Evolutionary conservation across 306 rosid species (phyloP).

Genomic region (Malus fusca): DNA sequence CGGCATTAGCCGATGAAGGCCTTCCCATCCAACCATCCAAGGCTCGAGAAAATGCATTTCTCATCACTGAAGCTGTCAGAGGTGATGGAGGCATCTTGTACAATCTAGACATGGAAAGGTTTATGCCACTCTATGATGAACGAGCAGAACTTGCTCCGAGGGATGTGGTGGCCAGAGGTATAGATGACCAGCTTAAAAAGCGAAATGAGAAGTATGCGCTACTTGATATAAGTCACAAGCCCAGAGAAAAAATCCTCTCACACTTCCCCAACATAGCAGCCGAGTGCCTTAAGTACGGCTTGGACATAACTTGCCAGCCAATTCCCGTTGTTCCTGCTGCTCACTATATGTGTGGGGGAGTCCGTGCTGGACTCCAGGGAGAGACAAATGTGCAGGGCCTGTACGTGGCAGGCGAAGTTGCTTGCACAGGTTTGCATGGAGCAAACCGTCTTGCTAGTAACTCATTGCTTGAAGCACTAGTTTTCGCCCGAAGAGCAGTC

Average conservation of each 20-base stretch:
- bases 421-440: slow-evolving; percentile 96
- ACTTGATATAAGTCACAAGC: slow-evolving; percentile 85
- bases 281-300: slow-evolving; percentile 58
- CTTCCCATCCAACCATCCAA: slow-evolving; percentile 56
- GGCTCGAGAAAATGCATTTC: slow-evolving; percentile 70
- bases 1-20: slow-evolving; percentile 91
- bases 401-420: slow-evolving; percentile 92
- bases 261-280: slow-evolving; percentile 85
- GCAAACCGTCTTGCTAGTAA: slow-evolving; percentile 96
- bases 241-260: slow-evolving; percentile 52
- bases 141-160: slow-evolving; percentile 96
- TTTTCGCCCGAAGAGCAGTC: slow-evolving; percentile 85
- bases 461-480: slow-evolving; percentile 96
- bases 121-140: slow-evolving; percentile 84
- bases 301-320: slow-evolving; percentile 77
- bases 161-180: slow-evolving; percentile 95
- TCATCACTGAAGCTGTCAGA: slow-evolving; percentile 85
- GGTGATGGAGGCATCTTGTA: slow-evolving; percentile 90
- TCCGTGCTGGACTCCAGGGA: slow-evolving; percentile 82
- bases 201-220: slow-evolving; percentile 70
- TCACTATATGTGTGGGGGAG: slow-evolving; percentile 98
- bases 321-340: slow-evolving; percentile 95
- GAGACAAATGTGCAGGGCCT: slow-evolving; percentile 80
- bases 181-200: slow-evolving; percentile 89
- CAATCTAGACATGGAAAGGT: slow-evolving; percentile 80